Evolutionary conservation across 2,329 filamentous ascomycete genomes (phyloP).

Genomic region (Colletotrichum aenigma): DNA sequence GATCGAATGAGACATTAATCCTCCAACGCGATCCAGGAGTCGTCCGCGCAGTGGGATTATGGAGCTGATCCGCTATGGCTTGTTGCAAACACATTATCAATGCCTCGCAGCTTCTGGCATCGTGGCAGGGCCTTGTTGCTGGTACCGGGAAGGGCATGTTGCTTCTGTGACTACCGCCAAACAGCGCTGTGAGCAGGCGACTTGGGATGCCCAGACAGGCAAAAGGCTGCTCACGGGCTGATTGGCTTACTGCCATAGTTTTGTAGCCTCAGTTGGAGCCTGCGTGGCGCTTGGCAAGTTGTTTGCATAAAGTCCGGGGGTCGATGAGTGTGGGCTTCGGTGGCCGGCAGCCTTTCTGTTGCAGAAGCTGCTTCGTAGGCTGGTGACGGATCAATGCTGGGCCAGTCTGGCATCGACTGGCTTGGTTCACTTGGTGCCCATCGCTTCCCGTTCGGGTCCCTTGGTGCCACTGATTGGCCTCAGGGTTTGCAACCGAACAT

Average conservation of each 20-base stretch:
- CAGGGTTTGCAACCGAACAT: not conserved
- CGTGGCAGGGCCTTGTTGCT: not conserved
- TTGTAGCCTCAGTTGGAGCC: not conserved
- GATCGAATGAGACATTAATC: conserved; percentile 13
- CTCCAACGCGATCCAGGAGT: not conserved
- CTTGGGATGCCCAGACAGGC: conserved; percentile 1
- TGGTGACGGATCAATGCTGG: conserved; percentile 20
- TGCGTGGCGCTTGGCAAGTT: conserved; percentile 19
- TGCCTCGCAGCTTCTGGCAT: not conserved
- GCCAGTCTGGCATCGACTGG: not conserved
- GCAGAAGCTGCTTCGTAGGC: conserved; percentile 27
- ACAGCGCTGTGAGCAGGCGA: not conserved
- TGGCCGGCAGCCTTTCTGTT: conserved; percentile 24
- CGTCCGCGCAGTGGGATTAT: not conserved
- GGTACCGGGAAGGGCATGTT: not conserved
- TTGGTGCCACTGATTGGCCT: conserved; percentile 1
- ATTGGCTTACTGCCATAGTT: conserved; percentile 6
- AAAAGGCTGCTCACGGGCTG: not conserved
- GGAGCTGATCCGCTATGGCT: not conserved
- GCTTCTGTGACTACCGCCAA: conserved; percentile 4
- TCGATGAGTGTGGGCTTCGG: conserved; percentile 21
- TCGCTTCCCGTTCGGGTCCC: conserved; percentile 6
- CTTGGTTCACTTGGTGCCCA: conserved; percentile 8
- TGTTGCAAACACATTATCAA: not conserved
- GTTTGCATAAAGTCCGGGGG: conserved; percentile 36